Conservation (phyloP, 768 basidiomycete species). For the Pleurotus salmoneostramineus region DNA sequence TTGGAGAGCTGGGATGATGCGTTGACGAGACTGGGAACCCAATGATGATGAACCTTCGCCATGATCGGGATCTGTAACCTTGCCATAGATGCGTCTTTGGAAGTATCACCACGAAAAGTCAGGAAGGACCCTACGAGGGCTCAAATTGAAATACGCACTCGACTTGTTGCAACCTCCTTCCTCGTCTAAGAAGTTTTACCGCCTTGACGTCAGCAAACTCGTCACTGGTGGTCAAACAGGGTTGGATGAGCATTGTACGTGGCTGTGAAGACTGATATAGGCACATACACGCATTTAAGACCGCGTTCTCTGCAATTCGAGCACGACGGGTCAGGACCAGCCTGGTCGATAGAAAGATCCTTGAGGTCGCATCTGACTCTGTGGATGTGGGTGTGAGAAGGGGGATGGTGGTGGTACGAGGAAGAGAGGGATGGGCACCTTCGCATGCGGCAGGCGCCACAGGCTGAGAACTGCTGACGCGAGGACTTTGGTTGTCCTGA, state of each 20-base stretch:
- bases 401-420: constrained; percentile 8
- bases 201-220: constrained; percentile 91
- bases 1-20: constrained; percentile 67
- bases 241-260: neutral
- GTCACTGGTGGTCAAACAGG: constrained; percentile 47
- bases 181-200: constrained; percentile 78
- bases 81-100: constrained; percentile 73
- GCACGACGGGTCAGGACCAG: constrained; percentile 53
- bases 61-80: constrained; percentile 45
- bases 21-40: constrained; percentile 39
- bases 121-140: constrained; percentile 1
- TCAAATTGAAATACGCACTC: constrained; percentile 48
- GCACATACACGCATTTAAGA: constrained; percentile 87
- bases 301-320: constrained; percentile 89
- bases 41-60: constrained; percentile 18
- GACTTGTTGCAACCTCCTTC: constrained; percentile 78
- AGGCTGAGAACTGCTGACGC: constrained; percentile 87
- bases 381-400: constrained; percentile 9
- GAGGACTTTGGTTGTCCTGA: constrained; percentile 69
- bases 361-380: constrained; percentile 95
- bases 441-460: constrained; percentile 89
- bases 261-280: neutral
- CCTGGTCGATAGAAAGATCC: constrained; percentile 58
- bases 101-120: too few relatives aligned
- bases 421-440: constrained; percentile 37